These are phyloP conservation scores for Microsporum canis DNA, from an alignment of 2,329 filamentous ascomycete species.

Conservation along the genomic window DNA sequence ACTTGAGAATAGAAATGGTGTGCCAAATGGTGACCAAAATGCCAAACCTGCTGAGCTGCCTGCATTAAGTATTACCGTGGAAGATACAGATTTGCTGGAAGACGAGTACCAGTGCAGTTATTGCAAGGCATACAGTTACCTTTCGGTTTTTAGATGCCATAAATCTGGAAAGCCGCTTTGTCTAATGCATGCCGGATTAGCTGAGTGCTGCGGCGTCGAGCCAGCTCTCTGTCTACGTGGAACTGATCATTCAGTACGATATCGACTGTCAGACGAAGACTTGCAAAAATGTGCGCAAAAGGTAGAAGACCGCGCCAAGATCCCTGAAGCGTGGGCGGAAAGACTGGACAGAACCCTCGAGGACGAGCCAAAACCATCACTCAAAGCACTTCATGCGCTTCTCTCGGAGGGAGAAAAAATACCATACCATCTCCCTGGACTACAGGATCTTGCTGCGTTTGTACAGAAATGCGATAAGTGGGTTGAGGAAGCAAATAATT, in stretches of 20 bases:
- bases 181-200: slow-evolving; percentile 65
- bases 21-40: slow-evolving; percentile 41
- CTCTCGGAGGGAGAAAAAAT: slow-evolving; percentile 93
- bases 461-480: slow-evolving; percentile 95
- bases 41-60: slow-evolving; percentile 33
- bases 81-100: slow-evolving; percentile 68
- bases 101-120: slow-evolving; percentile 86
- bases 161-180: slow-evolving; percentile 74
- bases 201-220: slow-evolving; percentile 64
- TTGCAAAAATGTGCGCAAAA: slow-evolving; percentile 59
- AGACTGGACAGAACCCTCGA: slow-evolving; percentile 78
- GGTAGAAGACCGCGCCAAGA: slow-evolving; percentile 71
- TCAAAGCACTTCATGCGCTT: slow-evolving; percentile 74
- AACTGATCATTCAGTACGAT: slow-evolving; percentile 61
- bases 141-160: slow-evolving; percentile 80
- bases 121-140: slow-evolving; percentile 85
- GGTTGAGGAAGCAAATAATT: slow-evolving; percentile 93
- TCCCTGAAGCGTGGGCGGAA: slow-evolving; percentile 80
- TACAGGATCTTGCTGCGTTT: slow-evolving; percentile 72
- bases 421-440: slow-evolving; percentile 72
- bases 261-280: slow-evolving; percentile 62
- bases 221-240: slow-evolving; percentile 58
- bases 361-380: slow-evolving; percentile 69
- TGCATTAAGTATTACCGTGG: slow-evolving; percentile 50
- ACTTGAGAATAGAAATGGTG: slow-evolving; percentile 37